These are phyloP conservation scores for Neoscytalidium dimidiatum DNA, from an alignment of 2,329 filamentous ascomycete species.

Conservation along the genomic window DNA sequence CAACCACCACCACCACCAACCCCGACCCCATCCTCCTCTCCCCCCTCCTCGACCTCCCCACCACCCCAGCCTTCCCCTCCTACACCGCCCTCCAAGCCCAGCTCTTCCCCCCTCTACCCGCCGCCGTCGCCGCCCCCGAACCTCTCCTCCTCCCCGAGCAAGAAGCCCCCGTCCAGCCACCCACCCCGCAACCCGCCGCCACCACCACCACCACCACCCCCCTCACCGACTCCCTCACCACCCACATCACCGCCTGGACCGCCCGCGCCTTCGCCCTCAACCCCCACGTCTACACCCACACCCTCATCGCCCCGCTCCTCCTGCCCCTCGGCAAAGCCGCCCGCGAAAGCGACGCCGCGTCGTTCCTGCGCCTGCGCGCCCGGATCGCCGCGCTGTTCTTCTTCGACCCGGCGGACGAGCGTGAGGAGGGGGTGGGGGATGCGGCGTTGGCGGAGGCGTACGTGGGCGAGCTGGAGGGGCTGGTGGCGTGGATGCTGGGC, in stretches of 20 bases:
- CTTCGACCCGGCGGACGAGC: background rate
- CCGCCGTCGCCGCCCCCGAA: background rate
- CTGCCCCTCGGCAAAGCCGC: background rate
- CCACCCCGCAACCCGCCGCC: background rate
- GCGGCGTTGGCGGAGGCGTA: background rate
- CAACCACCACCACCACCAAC: background rate
- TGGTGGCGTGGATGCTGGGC: background rate
- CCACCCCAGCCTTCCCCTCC: background rate
- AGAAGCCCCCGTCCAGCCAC: background rate
- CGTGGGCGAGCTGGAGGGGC: background rate
- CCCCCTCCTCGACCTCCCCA: background rate
- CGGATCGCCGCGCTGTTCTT: background rate
- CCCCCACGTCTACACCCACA: background rate
- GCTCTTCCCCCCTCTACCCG: background rate
- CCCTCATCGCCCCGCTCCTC: background rate
- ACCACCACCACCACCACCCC: background rate
- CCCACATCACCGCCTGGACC: background rate
- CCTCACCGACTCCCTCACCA: background rate
- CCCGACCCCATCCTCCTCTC: background rate
- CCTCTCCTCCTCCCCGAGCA: background rate
- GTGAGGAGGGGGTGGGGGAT: background rate
- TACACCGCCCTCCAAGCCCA: background rate
- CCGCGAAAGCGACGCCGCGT: background rate
- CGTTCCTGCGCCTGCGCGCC: background rate
- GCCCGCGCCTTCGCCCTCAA: constrained; percentile 5